Evolutionary conservation across 2,329 filamentous ascomycete species (phyloP).

Genomic region (Huntiella savannae): DNA sequence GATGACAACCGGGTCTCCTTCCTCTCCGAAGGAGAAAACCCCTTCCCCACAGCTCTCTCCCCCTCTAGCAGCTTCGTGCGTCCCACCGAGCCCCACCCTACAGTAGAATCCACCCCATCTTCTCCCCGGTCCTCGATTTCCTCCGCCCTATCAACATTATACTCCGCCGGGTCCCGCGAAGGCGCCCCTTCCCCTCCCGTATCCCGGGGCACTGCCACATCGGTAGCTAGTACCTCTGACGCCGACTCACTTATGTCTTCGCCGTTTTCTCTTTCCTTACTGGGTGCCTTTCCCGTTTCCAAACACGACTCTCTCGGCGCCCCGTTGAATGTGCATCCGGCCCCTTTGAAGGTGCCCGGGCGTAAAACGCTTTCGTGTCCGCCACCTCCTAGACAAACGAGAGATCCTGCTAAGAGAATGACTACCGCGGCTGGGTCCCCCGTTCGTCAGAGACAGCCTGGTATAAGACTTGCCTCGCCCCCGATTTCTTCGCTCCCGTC

Average conservation of each 20-base stretch:
- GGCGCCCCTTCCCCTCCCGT: conserved; percentile 14
- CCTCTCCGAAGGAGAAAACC: conserved; percentile 1
- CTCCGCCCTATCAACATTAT: conserved; percentile 36
- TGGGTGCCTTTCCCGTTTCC: conserved; percentile 8
- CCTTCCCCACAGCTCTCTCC: conserved; percentile 7
- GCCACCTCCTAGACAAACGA: conserved; percentile 1
- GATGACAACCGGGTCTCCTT: neutral
- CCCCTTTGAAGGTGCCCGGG: neutral
- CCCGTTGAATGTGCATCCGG: neutral
- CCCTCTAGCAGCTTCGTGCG: conserved; percentile 8
- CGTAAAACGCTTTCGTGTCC: conserved; percentile 9
- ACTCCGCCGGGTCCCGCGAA: conserved; percentile 32
- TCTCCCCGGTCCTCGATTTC: conserved; percentile 25
- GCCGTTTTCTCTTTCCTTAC: conserved; percentile 1
- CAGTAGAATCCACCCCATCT: neutral
- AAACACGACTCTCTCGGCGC: conserved; percentile 8
- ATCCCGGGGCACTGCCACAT: neutral
- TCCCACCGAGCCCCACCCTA: neutral
- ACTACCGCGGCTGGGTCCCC: conserved; percentile 2
- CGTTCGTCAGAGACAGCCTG: conserved; percentile 1
- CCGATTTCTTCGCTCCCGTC: conserved; percentile 2
- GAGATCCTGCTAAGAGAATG: neutral
- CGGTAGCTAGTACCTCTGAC: conserved; percentile 5
- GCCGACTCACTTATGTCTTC: neutral
- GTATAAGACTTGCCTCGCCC: neutral